Evolutionary conservation across 2,329 filamentous ascomycete species (phyloP), one percentile per base, ranked within the genome.

Genomic region (Xylariaceae sp.): DNA sequence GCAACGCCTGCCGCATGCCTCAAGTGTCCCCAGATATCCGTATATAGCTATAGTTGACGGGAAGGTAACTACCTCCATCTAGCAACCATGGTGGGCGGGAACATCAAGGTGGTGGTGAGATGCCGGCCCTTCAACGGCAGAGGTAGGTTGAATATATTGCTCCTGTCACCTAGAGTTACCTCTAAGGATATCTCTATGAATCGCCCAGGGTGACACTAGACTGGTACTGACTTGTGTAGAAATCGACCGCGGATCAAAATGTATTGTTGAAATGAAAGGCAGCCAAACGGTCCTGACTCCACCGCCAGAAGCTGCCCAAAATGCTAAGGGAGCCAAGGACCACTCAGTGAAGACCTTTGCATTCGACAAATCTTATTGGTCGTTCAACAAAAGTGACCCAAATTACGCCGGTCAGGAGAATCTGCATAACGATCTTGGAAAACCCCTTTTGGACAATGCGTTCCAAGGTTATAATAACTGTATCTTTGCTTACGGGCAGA

Each of bases 91-190:
- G 82, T 84, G 67, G 90, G 90, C 71, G 92, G 95, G 73, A 99
- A 99, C 73, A 99, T 99, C 76, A 99, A 99, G 88, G 95, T 99
- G 79, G 95, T 99, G 81, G 95, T 99, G 81, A 87, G 95, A 79
- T 88, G 90, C 68, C 87, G 95, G 73, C 95, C 95, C 48, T 99
- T 99, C 79, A 99, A 99, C 76, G 87, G 86, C 71, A 87, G 93
- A 93, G 91, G 92, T 93, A 81, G 57, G 80, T 61, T 19, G 20
- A 52, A 29, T 32, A 19, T 47, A 48, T 48, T 43, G 50, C 44
- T 40, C 29, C 50, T 10, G n/a, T 20, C 23, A 4, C 48, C 44
- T 37, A 44, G 45, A 32, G 7, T 37, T 37, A 10, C 32, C 14
- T 37, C 42, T 44, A 10, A 42, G 45, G 40, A 26, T 32, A 44